phyloP scores from a whole-genome alignment of 2,329 filamentous ascomycete genomes.

The Metarhizium robertsii region DNA sequence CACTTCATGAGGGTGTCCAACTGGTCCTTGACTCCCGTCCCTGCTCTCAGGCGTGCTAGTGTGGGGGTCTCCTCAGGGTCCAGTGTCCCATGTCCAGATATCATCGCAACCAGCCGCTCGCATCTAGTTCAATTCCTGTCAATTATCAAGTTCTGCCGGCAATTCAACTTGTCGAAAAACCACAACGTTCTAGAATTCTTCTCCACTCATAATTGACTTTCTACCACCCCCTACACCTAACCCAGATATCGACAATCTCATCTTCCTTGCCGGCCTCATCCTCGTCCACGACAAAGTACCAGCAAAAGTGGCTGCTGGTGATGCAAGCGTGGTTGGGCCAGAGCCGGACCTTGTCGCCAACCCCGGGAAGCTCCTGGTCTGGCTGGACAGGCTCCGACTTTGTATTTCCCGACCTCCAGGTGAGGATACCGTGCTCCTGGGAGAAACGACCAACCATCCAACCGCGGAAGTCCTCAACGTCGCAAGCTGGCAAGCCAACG shows the following conservation, averaged over 20 bases:
- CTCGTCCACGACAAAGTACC: constrained; percentile 67
- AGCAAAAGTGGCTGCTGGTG: constrained; percentile 59
- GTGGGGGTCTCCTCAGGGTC: too few species aligned
- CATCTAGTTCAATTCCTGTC: too few species aligned
- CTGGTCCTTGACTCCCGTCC: too few species aligned
- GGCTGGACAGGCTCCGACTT: constrained; percentile 17
- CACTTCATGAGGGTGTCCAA: too few species aligned
- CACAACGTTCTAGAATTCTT: too few species aligned
- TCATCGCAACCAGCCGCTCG: too few species aligned
- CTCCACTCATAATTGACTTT: too few species aligned
- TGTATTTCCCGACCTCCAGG: constrained; percentile 33
- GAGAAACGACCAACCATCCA: constrained; percentile 65
- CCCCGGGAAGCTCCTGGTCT: constrained; percentile 26
- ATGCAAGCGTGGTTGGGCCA: constrained; percentile 82
- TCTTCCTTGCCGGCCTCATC: constrained; percentile 41
- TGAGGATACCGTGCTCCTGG: constrained; percentile 70
- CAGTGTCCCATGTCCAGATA: too few species aligned
- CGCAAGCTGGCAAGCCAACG: constrained; percentile 15
- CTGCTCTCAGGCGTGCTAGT: too few species aligned
- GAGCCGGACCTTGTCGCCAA: constrained; percentile 60
- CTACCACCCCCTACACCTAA: constrained; percentile 18
- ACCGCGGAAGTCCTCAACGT: constrained; percentile 31
- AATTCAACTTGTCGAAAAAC: too few species aligned
- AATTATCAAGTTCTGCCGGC: too few species aligned
- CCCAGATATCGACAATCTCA: constrained; percentile 66